Evolutionary conservation across 352 stramenopile genomes (phyloP), one percentile per base, ranked within the genome.

Genomic region (Globisporangium cederbergense): DNA sequence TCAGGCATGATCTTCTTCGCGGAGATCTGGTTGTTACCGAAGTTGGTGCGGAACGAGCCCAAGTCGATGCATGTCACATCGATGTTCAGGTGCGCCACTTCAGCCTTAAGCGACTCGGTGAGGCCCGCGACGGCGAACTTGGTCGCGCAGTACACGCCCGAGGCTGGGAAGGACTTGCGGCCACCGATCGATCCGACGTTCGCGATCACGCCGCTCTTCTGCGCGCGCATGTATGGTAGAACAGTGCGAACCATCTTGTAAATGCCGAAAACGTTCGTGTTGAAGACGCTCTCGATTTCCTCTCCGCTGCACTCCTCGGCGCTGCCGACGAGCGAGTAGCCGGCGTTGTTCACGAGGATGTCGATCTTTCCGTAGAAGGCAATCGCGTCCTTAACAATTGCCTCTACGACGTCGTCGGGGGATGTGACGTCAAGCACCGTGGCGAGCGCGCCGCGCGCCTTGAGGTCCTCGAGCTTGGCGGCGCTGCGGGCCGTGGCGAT

Each of bases 261-360:
- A 1, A 42, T 13, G 36, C 36, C 36, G 10, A 42, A 42, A 8
- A 42, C 36, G 36, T 42, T 42, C 64, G 59, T 57, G 40, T 68
- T 66, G 36, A 42, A 42, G 7, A 42, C 36, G 10, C 10, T 13
- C 36, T 14, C 4, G 7, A 42, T 13, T 8, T 42, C 36, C 36
- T 42, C 7, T 1, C 4, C 36, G 62, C 68, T 77, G 65, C 69
- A 77, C 64, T 81, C 74, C 40, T 81, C 74, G 36, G 79, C 65
- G 10, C 64, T 71, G 13, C 75, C 75, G 16, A 81, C 59, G 57
- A 80, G 72, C 50, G 75, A 49, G 49, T 82, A 82, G 6, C 69
- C 74, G 9, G 75, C 75, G 51, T 86, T 82, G 66, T 83, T 83
- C 16, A 86, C 74, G 20, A 86, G 61, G 55, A 84, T 73, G 60